phyloP scores from a whole-genome alignment of 768 basidiomycete species.

The Panellus pusillus region DNA sequence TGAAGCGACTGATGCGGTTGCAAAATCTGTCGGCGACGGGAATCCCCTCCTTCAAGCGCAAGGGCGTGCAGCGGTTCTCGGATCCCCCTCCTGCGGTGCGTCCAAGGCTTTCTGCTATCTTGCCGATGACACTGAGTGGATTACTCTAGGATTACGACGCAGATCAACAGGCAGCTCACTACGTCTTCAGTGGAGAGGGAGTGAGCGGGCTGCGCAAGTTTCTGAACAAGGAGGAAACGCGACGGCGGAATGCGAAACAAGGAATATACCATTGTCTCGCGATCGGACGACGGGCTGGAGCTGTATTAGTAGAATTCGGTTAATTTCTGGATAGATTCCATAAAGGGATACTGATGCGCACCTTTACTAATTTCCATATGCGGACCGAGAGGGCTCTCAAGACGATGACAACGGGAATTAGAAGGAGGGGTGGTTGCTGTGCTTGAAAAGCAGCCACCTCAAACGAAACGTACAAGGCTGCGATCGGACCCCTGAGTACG shows the following conservation, averaged over 20 bases:
- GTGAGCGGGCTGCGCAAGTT: constrained; percentile 62
- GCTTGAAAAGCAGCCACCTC: too few species aligned
- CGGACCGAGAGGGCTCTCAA: constrained; percentile 10
- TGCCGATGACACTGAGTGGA: constrained; percentile 18
- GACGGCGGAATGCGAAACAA: constrained; percentile 59
- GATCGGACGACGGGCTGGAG: constrained; percentile 65
- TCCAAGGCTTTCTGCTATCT: constrained; percentile 17
- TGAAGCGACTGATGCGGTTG: constrained; percentile 58
- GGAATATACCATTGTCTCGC: constrained; percentile 59
- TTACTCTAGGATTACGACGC: constrained; percentile 56
- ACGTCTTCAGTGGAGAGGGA: constrained; percentile 76
- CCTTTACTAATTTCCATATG: neutral
- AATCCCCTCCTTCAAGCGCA: constrained; percentile 67
- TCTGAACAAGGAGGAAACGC: constrained; percentile 66
- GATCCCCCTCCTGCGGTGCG: constrained; percentile 65
- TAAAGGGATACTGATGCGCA: neutral
- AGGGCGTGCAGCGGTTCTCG: constrained; percentile 76
- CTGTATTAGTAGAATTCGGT: constrained; percentile 49
- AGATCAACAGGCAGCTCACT: constrained; percentile 69
- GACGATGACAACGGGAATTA: constrained; percentile 11
- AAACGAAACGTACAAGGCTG: neutral
- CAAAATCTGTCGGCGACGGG: constrained; percentile 82
- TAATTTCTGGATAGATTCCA: neutral
- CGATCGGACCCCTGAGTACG: too few species aligned
- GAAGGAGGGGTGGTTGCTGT: neutral